Conservation (phyloP, 2,329 filamentous ascomycete genomes). For the Botryotinia calthae region DNA sequence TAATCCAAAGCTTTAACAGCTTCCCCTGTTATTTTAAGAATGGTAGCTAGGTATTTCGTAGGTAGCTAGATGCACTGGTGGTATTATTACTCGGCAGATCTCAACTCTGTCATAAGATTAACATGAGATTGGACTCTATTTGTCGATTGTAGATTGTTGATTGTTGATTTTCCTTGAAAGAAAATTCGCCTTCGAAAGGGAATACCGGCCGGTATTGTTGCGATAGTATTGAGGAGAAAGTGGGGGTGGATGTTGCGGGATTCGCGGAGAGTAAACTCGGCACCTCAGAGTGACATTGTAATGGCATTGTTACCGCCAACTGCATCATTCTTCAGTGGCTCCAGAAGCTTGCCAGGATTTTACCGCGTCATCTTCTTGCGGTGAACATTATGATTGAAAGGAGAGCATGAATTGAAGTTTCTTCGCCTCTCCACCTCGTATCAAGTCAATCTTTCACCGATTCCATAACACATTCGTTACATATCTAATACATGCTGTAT, state of each 20-base stretch:
- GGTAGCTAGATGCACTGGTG: too few relatives aligned
- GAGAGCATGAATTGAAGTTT: not conserved
- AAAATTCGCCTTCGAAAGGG: not conserved
- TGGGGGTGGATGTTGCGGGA: slow-evolving; percentile 11
- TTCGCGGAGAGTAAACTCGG: not conserved
- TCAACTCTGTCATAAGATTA: not conserved
- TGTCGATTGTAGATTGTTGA: too few relatives aligned
- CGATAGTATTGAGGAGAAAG: not conserved
- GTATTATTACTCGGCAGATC: not conserved
- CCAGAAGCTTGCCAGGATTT: not conserved
- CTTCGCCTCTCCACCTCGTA: not conserved
- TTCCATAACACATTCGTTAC: not conserved
- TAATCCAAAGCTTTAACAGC: not conserved
- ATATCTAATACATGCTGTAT: not conserved
- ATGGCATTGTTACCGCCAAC: not conserved
- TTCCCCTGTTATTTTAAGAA: not conserved
- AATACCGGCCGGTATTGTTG: not conserved
- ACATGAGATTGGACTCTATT: too few relatives aligned
- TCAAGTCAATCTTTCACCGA: not conserved
- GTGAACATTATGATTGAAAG: not conserved
- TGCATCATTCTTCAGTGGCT: not conserved
- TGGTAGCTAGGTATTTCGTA: too few relatives aligned
- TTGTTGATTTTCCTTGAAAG: too few relatives aligned
- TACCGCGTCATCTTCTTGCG: not conserved
- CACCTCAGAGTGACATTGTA: not conserved